Base-by-base conservation (phyloP, 768 basidiomycete genomes). In the Trametes cinnabarina region DNA sequence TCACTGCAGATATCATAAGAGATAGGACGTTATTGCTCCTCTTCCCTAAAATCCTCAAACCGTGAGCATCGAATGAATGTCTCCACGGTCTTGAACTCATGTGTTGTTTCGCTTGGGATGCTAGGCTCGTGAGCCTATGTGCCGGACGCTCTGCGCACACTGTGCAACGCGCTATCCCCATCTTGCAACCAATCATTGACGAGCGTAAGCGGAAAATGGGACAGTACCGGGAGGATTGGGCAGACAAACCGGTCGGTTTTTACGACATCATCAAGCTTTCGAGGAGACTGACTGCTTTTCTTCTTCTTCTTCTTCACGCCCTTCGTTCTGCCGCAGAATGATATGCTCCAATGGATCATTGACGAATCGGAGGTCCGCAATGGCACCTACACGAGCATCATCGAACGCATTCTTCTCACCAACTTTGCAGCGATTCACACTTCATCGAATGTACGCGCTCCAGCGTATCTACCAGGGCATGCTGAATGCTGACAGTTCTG, bases 21-120 rank as follows among this genome's bases (percentile, higher is more conserved):
- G 63, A 57, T 7, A 65, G 61, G 0, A 17, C 32, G 5, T 39
- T 72, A 0, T 58, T 76, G 17, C 61, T 59, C 12, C 9, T 69
- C 1, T 69, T 76, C 26, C 79, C 79, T 0, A 28, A 49, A 0
- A 64, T 71, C 10, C 44, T 77, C 35, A 65, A 65, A 54, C 68
- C 72, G 74, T 77, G 7, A n/a, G n/a, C 25, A 25, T 3, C 22
- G 6, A 11, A 9, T 3, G 15, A 12, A 7, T 3, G 12, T 22
- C 3, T 15, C 14, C 7, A 6, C 3, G 15, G 12, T 28, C 4
- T 17, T 17, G 11, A 14, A 14, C 17, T 5, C 3, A n/a, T n/a
- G n/a, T n/a, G n/a, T n/a, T n/a, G n/a, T n/a, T n/a, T n/a, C n/a
- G n/a, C n/a, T n/a, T n/a, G n/a, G n/a, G n/a, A n/a, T n/a, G n/a